Evolutionary conservation across 345 rosid genomes (phyloP), one percentile per base, ranked within the genome.

Genomic region (Adansonia digitata): DNA sequence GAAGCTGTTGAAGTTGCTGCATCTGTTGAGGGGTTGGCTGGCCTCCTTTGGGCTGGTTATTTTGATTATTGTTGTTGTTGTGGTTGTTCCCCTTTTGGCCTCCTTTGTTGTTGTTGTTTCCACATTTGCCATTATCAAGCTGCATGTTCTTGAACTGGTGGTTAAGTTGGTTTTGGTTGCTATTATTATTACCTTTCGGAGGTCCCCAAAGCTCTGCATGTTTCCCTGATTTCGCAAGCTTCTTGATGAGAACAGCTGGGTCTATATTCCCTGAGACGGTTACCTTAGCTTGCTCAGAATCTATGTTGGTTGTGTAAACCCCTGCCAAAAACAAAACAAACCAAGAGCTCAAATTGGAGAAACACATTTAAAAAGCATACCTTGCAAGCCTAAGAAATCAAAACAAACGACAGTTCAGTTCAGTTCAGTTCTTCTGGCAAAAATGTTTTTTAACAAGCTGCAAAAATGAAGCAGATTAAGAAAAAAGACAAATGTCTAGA

Each of bases 161-260:
- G 40, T 85, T 81, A 72, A 90, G 55, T 26, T 90, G 77, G 79
- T 84, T 87, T 67, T 83, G 91, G 79, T 81, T 86, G 74, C 81
- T 85, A 72, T 81, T 86, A 77, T 79, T 86, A 78, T 80, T 84
- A 22, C 79, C 71, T 79, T 92, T 92, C 2, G 71, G 84, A 20
- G 87, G 86, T 2, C 90, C 96, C 97, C 97, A 92, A 22, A 91
- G 74, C 79, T 92, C 97, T 39, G 97, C 98, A 85, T 88, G 92
- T 82, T 94, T 94, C 48, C 98, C 98, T 49, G 93, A 86, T 84
- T 94, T 92, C 39, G 86, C 81, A 65, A 94, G 97, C 88, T 91
- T 92, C 88, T 91, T 94, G 75, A 94, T 89, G 35, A 94, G 93
- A 13, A 88, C 71, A 0, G 71, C 43, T 3, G 97, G 93, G 84